A percentile compares a stretch with the other conserved stretches of the same genome.
Evolutionary conservation across 495 filamentous ascomycete genomes (phyloP).

Genomic region (Friedmanniomyces endolithicus): DNA sequence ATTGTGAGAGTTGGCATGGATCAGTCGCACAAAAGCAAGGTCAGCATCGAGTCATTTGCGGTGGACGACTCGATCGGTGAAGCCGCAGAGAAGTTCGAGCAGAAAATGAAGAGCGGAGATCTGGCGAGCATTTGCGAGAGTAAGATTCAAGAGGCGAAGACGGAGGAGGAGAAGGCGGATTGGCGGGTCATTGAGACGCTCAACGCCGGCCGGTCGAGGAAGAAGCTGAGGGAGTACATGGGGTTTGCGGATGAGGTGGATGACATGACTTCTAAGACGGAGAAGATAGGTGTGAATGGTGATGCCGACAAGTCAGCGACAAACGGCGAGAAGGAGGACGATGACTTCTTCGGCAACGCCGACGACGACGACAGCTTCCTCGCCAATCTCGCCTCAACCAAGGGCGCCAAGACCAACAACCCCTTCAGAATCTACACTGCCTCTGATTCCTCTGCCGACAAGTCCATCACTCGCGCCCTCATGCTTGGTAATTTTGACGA

Average conservation of each 20-base stretch:
- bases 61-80: constrained; percentile 73
- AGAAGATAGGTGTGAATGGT: constrained; percentile 27
- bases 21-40: constrained; percentile 54
- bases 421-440: constrained; percentile 78
- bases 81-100: constrained; percentile 77
- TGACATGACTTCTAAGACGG: constrained; percentile 23
- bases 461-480: constrained; percentile 72
- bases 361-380: constrained; percentile 67
- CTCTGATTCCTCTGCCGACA: constrained; percentile 67
- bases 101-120: constrained; percentile 64
- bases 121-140: constrained; percentile 66
- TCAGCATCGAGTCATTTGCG: constrained; percentile 77
- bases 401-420: constrained; percentile 69
- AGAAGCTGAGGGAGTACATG: constrained; percentile 71
- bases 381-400: constrained; percentile 59
- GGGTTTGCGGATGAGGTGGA: constrained; percentile 57
- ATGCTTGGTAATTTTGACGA: constrained; percentile 84
- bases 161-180: constrained; percentile 84
- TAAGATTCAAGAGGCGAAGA: constrained; percentile 57
- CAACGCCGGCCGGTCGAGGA: constrained; percentile 65
- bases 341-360: constrained; percentile 70
- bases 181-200: constrained; percentile 91
- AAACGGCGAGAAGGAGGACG: constrained; percentile 33
- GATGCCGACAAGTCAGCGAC: constrained; percentile 23
- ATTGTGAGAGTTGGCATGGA: constrained; percentile 61